Conservation (phyloP, 148 eudicot species). For the Rhododendron molle region DNA sequence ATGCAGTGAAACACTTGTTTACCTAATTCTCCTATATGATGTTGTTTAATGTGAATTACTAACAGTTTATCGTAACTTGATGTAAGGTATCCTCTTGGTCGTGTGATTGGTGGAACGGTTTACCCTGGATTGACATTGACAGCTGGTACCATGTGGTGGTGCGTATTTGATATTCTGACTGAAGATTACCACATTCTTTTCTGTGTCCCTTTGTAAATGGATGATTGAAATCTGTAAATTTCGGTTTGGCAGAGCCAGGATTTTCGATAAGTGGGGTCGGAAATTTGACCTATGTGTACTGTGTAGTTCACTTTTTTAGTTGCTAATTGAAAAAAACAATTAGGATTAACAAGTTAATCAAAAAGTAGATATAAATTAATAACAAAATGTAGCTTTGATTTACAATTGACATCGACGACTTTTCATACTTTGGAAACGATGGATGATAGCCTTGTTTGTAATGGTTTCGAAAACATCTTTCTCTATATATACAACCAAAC, state of each 20-base stretch:
- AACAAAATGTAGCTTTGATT: too few species aligned
- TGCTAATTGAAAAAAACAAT: too few species aligned
- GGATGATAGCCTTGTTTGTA: too few species aligned
- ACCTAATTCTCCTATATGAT: background rate
- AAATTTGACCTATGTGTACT: too few species aligned
- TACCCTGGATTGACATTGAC: constrained; percentile 96
- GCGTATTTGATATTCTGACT: constrained; percentile 24
- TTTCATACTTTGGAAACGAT: too few species aligned
- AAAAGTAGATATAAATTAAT: too few species aligned
- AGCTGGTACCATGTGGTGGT: constrained; percentile 97
- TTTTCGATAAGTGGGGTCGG: too few species aligned
- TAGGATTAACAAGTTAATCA: too few species aligned
- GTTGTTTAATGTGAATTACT: constrained; percentile 5
- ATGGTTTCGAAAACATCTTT: too few species aligned
- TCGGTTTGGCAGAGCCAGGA: background rate
- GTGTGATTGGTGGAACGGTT: constrained; percentile 98
- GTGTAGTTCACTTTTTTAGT: too few species aligned
- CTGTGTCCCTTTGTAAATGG: background rate
- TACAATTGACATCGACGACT: too few species aligned
- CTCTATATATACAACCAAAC: too few species aligned
- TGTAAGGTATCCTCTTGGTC: constrained; percentile 93
- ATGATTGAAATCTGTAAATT: background rate
- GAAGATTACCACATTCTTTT: background rate
- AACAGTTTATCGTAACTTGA: constrained; percentile 6
- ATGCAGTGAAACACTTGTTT: background rate